phyloP scores from a whole-genome alignment of 106 monocot species.

The Dendrobium nobile region DNA sequence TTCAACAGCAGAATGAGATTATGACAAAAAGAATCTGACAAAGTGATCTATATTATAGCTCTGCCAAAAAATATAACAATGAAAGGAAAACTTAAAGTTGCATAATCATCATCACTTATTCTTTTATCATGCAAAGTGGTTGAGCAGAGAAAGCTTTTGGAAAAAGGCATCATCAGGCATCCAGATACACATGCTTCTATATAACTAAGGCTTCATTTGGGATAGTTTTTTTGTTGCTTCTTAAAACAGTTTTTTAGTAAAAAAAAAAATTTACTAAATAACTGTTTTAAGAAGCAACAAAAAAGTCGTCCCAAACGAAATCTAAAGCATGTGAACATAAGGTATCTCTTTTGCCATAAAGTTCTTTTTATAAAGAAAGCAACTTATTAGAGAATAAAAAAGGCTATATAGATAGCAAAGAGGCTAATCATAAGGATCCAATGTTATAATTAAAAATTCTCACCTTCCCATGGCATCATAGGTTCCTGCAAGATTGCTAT shows the following conservation, averaged over 20 bases:
- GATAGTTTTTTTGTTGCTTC: too few relatives aligned
- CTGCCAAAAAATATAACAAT: background rate
- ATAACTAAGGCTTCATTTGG: too few relatives aligned
- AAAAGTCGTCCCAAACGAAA: too few relatives aligned
- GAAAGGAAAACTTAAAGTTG: background rate
- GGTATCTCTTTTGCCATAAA: background rate
- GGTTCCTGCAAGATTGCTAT: conserved; percentile 88
- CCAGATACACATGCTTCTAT: background rate
- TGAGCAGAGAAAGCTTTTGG: background rate
- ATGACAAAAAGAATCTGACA: background rate
- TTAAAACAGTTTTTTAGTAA: too few relatives aligned
- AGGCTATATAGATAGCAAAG: background rate
- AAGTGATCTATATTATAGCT: background rate
- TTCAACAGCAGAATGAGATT: background rate
- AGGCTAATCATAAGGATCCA: background rate
- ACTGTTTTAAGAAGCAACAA: too few relatives aligned
- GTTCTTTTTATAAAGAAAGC: background rate
- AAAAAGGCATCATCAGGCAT: background rate
- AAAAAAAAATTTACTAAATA: too few relatives aligned
- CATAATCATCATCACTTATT: background rate
- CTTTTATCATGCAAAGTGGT: background rate
- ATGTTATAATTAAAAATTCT: background rate
- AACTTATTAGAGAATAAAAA: background rate
- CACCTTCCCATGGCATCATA: conserved; percentile 99
- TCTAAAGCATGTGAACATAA: background rate